Percentiles rank a stretch among this genome's conserved stretches.
These are phyloP conservation scores for Salix arbutifolia DNA, from an alignment of 345 rosid species.

Conservation along the genomic window DNA sequence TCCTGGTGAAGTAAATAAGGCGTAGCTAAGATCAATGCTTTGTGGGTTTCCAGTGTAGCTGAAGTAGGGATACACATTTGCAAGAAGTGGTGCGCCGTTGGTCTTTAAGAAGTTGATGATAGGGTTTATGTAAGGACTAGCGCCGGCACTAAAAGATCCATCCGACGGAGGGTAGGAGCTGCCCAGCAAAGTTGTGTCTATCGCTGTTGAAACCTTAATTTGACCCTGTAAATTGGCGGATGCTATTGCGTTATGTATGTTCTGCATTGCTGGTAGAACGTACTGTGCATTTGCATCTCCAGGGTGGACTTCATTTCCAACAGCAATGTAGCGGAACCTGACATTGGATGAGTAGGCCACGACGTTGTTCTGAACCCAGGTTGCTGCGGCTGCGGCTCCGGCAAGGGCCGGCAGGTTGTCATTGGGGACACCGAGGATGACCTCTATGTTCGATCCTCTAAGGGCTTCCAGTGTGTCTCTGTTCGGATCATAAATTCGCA, in stretches of 20 bases:
- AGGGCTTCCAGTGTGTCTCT: slow-evolving; percentile 39
- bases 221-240: slow-evolving; percentile 12
- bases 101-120: slow-evolving; percentile 15
- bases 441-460: slow-evolving; percentile 34
- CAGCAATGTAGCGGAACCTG: slow-evolving; percentile 42
- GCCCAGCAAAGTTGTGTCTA: slow-evolving; percentile 12
- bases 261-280: slow-evolving; percentile 26
- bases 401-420: slow-evolving; percentile 23
- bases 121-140: slow-evolving; percentile 14
- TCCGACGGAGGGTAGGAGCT: slow-evolving; percentile 26
- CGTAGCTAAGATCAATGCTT: slow-evolving; percentile 3
- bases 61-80: slow-evolving; percentile 26
- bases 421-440: slow-evolving; percentile 30
- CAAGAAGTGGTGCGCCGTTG: slow-evolving; percentile 15
- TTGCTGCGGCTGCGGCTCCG: slow-evolving; percentile 7
- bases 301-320: slow-evolving; percentile 41
- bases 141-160: slow-evolving; percentile 5
- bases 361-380: slow-evolving; percentile 36
- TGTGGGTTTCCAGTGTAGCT: background rate
- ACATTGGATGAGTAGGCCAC: slow-evolving; percentile 23
- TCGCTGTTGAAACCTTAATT: slow-evolving; percentile 37
- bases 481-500: slow-evolving; percentile 37
- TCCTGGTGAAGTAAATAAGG: slow-evolving; percentile 3
- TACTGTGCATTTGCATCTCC: slow-evolving; percentile 8
- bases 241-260: slow-evolving; percentile 12